phyloP scores from a whole-genome alignment of 805 yeast species.

The Saccharomycopsis malanga region DNA sequence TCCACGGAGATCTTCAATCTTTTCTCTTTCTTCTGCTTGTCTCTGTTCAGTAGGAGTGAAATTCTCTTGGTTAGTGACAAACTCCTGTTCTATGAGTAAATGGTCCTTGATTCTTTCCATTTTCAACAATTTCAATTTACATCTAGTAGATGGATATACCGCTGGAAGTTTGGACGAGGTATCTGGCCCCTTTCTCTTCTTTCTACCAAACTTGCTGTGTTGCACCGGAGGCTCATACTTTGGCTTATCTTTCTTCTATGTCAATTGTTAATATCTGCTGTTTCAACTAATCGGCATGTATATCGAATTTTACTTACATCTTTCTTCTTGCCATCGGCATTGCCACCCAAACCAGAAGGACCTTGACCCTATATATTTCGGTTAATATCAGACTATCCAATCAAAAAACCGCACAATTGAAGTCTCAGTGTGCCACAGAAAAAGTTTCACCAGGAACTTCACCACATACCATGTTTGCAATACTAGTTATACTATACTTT shows the following conservation, averaged over 20 bases:
- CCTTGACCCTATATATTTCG: slow-evolving; percentile 51
- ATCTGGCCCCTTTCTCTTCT: slow-evolving; percentile 88
- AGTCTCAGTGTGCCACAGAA: too few relatives aligned
- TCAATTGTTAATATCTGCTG: neutral
- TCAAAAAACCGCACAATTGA: too few relatives aligned
- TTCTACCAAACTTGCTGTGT: slow-evolving; percentile 76
- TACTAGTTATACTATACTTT: too few relatives aligned
- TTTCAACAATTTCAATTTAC: slow-evolving; percentile 82
- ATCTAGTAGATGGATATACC: slow-evolving; percentile 88
- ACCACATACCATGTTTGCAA: too few relatives aligned
- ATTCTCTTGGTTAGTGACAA: slow-evolving; percentile 89
- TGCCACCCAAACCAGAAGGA: slow-evolving; percentile 48
- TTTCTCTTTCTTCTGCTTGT: slow-evolving; percentile 92
- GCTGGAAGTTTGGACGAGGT: slow-evolving; percentile 78
- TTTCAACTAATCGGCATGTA: too few relatives aligned
- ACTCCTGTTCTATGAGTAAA: slow-evolving; percentile 88
- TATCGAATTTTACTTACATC: slow-evolving; percentile 32
- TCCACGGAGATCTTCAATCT: slow-evolving; percentile 92
- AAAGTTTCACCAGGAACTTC: too few relatives aligned
- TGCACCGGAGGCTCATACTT: slow-evolving; percentile 98
- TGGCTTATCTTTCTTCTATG: slow-evolving; percentile 75
- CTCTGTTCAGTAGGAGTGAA: slow-evolving; percentile 94
- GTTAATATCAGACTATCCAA: too few relatives aligned
- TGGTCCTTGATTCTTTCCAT: slow-evolving; percentile 97
- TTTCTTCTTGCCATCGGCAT: slow-evolving; percentile 40